phyloP scores from a whole-genome alignment of 306 rosid genomes.

The Astragalus membranaceus region DNA sequence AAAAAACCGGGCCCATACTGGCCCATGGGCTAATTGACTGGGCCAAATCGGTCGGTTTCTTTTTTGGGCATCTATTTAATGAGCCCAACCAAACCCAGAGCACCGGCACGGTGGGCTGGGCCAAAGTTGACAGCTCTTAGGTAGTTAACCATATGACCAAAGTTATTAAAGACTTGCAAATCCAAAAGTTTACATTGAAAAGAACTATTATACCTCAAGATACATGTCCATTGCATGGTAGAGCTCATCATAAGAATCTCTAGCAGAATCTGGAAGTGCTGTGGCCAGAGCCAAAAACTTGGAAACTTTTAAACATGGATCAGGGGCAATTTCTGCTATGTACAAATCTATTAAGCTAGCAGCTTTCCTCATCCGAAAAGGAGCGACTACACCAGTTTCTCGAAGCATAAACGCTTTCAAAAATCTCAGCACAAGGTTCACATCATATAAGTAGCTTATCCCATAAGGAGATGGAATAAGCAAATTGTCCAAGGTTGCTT shows the following conservation, averaged over 20 bases:
- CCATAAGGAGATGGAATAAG: slow-evolving; percentile 86
- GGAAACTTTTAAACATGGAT: slow-evolving; percentile 70
- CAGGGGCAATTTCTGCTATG: slow-evolving; percentile 89
- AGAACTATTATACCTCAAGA: slow-evolving; percentile 56
- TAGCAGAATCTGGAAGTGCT: slow-evolving; percentile 68
- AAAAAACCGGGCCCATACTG: too few species aligned
- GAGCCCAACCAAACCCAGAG: background rate
- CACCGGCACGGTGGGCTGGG: too few species aligned
- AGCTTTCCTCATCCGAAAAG: slow-evolving; percentile 49
- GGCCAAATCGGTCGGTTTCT: too few species aligned
- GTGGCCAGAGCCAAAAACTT: slow-evolving; percentile 66
- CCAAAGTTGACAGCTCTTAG: background rate
- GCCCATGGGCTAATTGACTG: too few species aligned
- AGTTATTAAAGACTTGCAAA: background rate
- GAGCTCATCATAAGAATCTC: slow-evolving; percentile 76
- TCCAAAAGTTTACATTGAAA: background rate
- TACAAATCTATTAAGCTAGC: slow-evolving; percentile 72
- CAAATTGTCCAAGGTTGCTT: slow-evolving; percentile 70
- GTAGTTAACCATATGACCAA: background rate
- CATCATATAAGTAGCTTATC: slow-evolving; percentile 63
- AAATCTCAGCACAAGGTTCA: slow-evolving; percentile 72
- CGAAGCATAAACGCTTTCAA: slow-evolving; percentile 51
- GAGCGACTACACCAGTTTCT: slow-evolving; percentile 24
- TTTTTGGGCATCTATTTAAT: background rate
- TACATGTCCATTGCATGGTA: slow-evolving; percentile 82